Evolutionary conservation across 805 yeast genomes (phyloP), one percentile per base, ranked within the genome.

Genomic region (Novakomyces olei): DNA sequence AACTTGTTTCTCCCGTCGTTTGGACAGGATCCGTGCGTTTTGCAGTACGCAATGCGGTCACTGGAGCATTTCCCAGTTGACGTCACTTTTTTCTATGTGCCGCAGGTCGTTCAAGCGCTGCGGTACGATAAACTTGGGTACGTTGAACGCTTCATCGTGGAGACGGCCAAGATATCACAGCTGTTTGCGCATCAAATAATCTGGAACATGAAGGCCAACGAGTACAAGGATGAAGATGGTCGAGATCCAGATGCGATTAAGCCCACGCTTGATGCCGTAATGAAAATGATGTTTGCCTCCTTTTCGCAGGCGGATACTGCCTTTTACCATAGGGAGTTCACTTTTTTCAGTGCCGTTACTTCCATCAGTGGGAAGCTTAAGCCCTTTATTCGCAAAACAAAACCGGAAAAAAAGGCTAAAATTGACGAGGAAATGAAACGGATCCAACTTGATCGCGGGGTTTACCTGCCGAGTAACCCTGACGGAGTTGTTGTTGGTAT

Each of bases 201-300:
- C 35, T 88, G 99, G 99, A 88, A 88, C 47, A 80, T 88, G 77
- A 54, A 75, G 45, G 96, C 99, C 1, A 88, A 91, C 48, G 69
- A 81, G 39, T 88, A 67, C 53, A 75, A 73, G 43, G 95, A 78
- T 48, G 96, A 85, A 44, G 93, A 85, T 6, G 72, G 80, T 0
- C 60, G 69, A 19, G 23, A 66, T 5, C 88, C 91, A 3, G 93
- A 83, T 53, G 59, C 66, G 1, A 58, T 85, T 45, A 85, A 85
- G 51, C 94, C 95, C 1, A 61, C 61, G 2, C 59, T 88, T 40
- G 95, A 85, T 48, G 59, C 58, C 28, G 77, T 85, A 20, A 70
- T 75, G 40, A 57, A 57, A 5, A 54, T 60, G 28, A 73, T 88
- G 76, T 61, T 69, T 31, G 50, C 53, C 1, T 58, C 68, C 1